These are phyloP conservation scores for Penicillium sp. DNA, from an alignment of 2,329 filamentous ascomycete species.

Conservation along the genomic window DNA sequence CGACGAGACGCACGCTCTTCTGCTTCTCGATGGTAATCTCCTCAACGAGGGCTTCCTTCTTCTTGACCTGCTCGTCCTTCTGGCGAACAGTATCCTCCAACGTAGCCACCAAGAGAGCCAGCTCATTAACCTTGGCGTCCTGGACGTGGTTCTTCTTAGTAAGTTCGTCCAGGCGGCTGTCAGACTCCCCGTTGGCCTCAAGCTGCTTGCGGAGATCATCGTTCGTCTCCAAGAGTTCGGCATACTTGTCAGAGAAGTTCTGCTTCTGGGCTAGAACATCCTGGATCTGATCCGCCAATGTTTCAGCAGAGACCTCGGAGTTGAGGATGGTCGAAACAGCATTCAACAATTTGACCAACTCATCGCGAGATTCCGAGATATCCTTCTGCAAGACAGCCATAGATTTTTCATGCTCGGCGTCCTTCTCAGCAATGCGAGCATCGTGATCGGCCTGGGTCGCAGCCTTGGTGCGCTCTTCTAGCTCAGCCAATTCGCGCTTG, in stretches of 20 bases:
- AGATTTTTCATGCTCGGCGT: slow-evolving; percentile 61
- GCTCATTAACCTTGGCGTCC: slow-evolving; percentile 59
- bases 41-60: slow-evolving; percentile 50
- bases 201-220: slow-evolving; percentile 42
- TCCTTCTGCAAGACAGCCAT: slow-evolving; percentile 64
- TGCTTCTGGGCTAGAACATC: slow-evolving; percentile 48
- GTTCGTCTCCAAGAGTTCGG: slow-evolving; percentile 43
- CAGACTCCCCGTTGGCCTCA: slow-evolving; percentile 38
- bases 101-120: slow-evolving; percentile 51
- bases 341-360: slow-evolving; percentile 65
- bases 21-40: slow-evolving; percentile 68
- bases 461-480: slow-evolving; percentile 41
- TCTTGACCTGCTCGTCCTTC: slow-evolving; percentile 48
- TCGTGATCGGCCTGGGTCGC: slow-evolving; percentile 41
- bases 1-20: slow-evolving; percentile 88
- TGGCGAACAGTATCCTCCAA: slow-evolving; percentile 48
- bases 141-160: slow-evolving; percentile 51
- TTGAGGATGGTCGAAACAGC: slow-evolving; percentile 53
- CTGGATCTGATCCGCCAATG: slow-evolving; percentile 66
- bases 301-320: slow-evolving; percentile 57
- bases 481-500: slow-evolving; percentile 43
- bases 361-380: slow-evolving; percentile 65
- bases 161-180: slow-evolving; percentile 40
- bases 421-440: slow-evolving; percentile 50
- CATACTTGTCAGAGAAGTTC: slow-evolving; percentile 45